Base-by-base conservation (phyloP, 2,329 filamentous ascomycete genomes). In the Colletotrichum paranaense region DNA sequence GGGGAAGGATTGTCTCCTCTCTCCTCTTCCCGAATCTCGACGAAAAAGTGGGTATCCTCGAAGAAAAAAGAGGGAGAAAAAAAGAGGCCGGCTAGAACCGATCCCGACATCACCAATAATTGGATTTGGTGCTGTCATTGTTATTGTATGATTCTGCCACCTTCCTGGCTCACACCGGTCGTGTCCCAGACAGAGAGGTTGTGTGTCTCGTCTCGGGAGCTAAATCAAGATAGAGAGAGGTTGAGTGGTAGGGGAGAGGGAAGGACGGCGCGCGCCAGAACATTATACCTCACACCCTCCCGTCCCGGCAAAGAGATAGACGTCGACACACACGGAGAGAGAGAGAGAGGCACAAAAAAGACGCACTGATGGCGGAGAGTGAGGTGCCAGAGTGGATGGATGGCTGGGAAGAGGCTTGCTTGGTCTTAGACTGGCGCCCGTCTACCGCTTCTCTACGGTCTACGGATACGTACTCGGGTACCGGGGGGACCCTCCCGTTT, bases 171-270 rank as follows among this genome's bases (percentile, higher is more conserved):
- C 56, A 66, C 67, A 62, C 60, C 60, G 67, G 67, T 57, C 55
- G 70, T 70, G 70, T 70, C 59, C 67, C 70, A 73, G 70, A 65
- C 70, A 70, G 35, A 70, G 70, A 73, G 70, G 70, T 70, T 73
- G 28, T 11, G 19, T 63, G 70, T 70, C 70, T 73, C 67, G 70
- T 49, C 70, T 65, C 67, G 67, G 70, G 67, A 73, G 67, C 70
- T 73, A 73, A 73, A 56, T 38, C 70, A 67, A 56, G 67, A 65
- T 62, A 38, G 56, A 55, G 46, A 32, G 53, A 69, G 49, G 55
- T n/a, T n/a, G 42, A 49, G 42, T n/a, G 42, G 38, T 42, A 42
- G 38, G 69, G 56, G 6, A 49, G 16, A 49, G 42, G 5, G 38
- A 42, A 49, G 42, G 16, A 49, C 24, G 5, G 35, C n/a, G 60